Percentiles rank a stretch among this genome's conserved stretches.
Evolutionary conservation across 2,329 filamentous ascomycete genomes (phyloP).

Genomic region (Claviceps humidiphila): DNA sequence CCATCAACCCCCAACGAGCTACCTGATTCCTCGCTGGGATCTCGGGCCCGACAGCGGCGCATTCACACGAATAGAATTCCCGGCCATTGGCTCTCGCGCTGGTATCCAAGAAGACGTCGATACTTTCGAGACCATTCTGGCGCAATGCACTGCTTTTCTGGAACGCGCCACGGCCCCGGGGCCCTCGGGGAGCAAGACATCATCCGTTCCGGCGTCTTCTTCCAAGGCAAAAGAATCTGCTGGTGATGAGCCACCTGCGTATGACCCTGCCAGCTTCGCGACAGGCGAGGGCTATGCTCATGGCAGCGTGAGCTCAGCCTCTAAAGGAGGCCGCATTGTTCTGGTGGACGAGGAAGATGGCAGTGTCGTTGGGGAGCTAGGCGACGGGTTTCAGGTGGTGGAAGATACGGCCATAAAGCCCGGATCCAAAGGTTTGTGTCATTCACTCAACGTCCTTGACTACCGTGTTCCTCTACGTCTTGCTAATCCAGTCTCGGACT

Average conservation of each 20-base stretch:
- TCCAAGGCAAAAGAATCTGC: slow-evolving; percentile 28
- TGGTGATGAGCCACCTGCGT: slow-evolving; percentile 41
- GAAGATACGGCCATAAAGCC: slow-evolving; percentile 64
- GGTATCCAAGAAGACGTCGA: slow-evolving; percentile 84
- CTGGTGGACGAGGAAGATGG: slow-evolving; percentile 93
- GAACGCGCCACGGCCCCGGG: slow-evolving; percentile 61
- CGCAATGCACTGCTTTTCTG: slow-evolving; percentile 93
- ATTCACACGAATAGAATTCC: slow-evolving; percentile 90
- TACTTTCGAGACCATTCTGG: slow-evolving; percentile 93
- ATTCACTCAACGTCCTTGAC: too few species aligned
- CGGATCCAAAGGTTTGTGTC: slow-evolving; percentile 72
- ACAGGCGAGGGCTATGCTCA: slow-evolving; percentile 67
- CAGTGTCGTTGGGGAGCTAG: slow-evolving; percentile 83
- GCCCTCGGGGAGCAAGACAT: slow-evolving; percentile 18
- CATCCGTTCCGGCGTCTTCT: slow-evolving; percentile 8
- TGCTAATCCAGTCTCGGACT: not conserved
- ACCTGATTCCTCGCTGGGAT: slow-evolving; percentile 92
- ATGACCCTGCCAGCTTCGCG: slow-evolving; percentile 71
- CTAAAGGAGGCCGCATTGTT: slow-evolving; percentile 65
- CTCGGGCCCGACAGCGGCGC: slow-evolving; percentile 76
- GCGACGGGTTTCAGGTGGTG: slow-evolving; percentile 66
- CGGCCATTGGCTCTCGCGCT: slow-evolving; percentile 53
- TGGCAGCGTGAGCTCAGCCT: slow-evolving; percentile 41
- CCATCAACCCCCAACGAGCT: slow-evolving; percentile 83
- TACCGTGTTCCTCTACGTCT: not conserved